A percentile compares a stretch with the other conserved stretches of the same genome.
These are phyloP conservation scores for Raphanus raphanistrum DNA, from an alignment of 345 rosid species.

Conservation along the genomic window DNA sequence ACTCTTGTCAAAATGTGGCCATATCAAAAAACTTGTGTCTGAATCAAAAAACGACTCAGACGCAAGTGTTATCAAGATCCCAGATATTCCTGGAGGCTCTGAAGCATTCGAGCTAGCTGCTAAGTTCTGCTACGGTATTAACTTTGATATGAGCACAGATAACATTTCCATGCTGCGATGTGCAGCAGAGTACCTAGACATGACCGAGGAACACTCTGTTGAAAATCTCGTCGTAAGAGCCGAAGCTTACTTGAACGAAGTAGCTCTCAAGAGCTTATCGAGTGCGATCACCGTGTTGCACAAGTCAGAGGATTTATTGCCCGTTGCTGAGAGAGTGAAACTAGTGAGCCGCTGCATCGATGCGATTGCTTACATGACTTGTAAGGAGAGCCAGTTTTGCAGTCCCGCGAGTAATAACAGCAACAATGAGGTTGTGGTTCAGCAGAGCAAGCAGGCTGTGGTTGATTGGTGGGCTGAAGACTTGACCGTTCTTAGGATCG, in stretches of 20 bases:
- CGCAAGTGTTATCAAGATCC: slow-evolving; percentile 51
- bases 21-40: slow-evolving; percentile 63
- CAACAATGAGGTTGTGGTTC: slow-evolving; percentile 38
- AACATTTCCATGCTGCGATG: slow-evolving; percentile 83
- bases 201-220: slow-evolving; percentile 80
- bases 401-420: slow-evolving; percentile 44
- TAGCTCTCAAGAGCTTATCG: slow-evolving; percentile 69
- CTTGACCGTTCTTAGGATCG: slow-evolving; percentile 71
- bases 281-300: slow-evolving; percentile 73
- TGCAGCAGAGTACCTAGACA: slow-evolving; percentile 81
- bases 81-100: slow-evolving; percentile 68
- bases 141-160: slow-evolving; percentile 74
- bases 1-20: slow-evolving; percentile 75
- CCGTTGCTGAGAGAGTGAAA: slow-evolving; percentile 76
- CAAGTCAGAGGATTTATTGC: slow-evolving; percentile 51
- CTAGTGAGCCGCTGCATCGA: slow-evolving; percentile 75
- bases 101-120: slow-evolving; percentile 86
- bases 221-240: slow-evolving; percentile 71
- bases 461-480: slow-evolving; percentile 99
- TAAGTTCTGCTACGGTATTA: slow-evolving; percentile 90
- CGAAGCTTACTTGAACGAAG: slow-evolving; percentile 79
- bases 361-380: slow-evolving; percentile 68
- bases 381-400: slow-evolving; percentile 70
- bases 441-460: slow-evolving; percentile 45
- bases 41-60: slow-evolving; percentile 59